Conservation (phyloP, 164 flowering plant genomes). For the Piper longum region DNA sequence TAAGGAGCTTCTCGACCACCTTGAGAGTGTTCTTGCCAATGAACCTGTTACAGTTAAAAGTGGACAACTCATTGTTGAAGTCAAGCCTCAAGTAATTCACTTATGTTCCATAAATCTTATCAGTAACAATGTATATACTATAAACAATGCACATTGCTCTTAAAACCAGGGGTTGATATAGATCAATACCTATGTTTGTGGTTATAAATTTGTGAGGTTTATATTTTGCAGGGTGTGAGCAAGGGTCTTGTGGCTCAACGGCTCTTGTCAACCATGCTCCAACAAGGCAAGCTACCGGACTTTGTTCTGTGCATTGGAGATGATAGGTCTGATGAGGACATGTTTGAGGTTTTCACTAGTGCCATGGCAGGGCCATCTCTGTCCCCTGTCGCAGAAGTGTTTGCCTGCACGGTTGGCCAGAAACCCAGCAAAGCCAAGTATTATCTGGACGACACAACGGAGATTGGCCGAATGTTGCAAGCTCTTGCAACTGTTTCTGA, state of each 20-base stretch:
- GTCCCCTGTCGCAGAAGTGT: constrained; percentile 17
- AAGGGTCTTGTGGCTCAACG: constrained; percentile 34
- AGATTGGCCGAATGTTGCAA: constrained; percentile 31
- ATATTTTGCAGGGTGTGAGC: constrained; percentile 29
- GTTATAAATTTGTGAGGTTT: constrained; percentile 1
- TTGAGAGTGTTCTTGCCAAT: constrained; percentile 44
- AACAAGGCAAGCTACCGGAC: constrained; percentile 21
- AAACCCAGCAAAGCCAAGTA: constrained; percentile 21
- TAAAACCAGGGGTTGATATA: too few species aligned
- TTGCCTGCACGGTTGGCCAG: constrained; percentile 55
- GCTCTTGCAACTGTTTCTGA: constrained; percentile 32
- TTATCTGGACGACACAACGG: constrained; percentile 34
- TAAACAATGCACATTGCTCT: too few species aligned
- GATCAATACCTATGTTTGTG: background rate
- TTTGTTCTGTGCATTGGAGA: constrained; percentile 42
- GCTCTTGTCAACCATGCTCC: constrained; percentile 25
- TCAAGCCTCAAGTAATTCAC: constrained; percentile 26
- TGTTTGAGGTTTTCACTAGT: constrained; percentile 26
- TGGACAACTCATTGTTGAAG: constrained; percentile 38
- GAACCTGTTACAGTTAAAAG: constrained; percentile 50
- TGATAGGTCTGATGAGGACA: constrained; percentile 50
- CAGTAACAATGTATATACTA: background rate
- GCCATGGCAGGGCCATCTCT: constrained; percentile 17
- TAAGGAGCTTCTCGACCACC: constrained; percentile 43
- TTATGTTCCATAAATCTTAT: background rate